Evolutionary conservation across 257 asterid species (phyloP), one percentile per base, ranked within the genome.

Genomic region (Haberlea rhodopensis): DNA sequence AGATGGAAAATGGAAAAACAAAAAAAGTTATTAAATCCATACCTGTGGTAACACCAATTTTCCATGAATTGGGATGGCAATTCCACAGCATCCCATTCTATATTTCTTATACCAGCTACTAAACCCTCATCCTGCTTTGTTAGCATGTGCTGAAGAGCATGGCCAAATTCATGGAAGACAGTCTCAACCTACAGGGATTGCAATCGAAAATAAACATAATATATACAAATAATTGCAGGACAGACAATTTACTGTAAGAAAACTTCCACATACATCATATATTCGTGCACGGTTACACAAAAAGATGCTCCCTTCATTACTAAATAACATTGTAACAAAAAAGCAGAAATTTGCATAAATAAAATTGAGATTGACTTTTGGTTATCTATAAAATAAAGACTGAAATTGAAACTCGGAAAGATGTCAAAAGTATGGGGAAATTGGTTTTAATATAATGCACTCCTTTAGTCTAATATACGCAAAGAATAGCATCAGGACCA

Each of bases 141-240:
- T 34, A 91, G 81, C 98, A 91, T 89, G 68, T 91, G 98, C 88
- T 91, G 98, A 78, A 91, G 98, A 60, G 97, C 90, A 67, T 91
- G 98, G 48, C 98, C 98, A 51, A 91, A 91, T 78, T 91, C 98
- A 79, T 91, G 98, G 81, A 91, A 91, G 63, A 91, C 95, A 7
- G 97, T 91, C 80, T 91, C 98, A 61, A 91, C 98, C 98, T 91
- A 76, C n/a, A n/a, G n/a, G n/a, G n/a, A n/a, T n/a, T n/a, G n/a
- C n/a, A n/a, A n/a, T n/a, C n/a, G n/a, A n/a, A 56, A 57, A 65
- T 64, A 65, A n/a, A n/a, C n/a, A n/a, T 48, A 43, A 13, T 20
- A 31, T n/a, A 46, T 2, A 49, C 28, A 20, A 29, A n/a, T n/a
- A 4, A 27, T 28, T 18, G 19, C 58, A 65, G 26, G 69, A 60